Evolutionary conservation across 192 early-diverging fungal genomes (phyloP).

Genomic region (Diversispora epigaea): DNA sequence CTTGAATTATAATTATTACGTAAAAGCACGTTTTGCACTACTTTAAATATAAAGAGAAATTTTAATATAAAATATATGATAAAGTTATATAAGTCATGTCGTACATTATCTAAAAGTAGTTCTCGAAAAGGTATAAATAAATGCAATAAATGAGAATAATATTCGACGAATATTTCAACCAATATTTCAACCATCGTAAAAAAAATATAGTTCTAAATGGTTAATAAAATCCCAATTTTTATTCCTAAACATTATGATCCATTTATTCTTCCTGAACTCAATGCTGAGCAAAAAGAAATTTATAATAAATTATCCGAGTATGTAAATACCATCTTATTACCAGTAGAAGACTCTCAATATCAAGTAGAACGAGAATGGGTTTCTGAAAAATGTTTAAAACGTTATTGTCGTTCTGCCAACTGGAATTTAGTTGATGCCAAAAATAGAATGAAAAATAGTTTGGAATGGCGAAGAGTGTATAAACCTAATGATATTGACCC

Average conservation of each 20-base stretch:
- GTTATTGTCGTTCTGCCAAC: constrained; percentile 72
- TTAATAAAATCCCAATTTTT: background rate
- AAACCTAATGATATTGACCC: constrained; percentile 68
- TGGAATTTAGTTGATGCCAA: constrained; percentile 68
- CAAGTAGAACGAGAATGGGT: constrained; percentile 32
- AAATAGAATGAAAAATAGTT: constrained; percentile 66
- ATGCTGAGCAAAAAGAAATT: constrained; percentile 11
- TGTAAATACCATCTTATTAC: constrained; percentile 17
- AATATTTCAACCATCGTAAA: background rate
- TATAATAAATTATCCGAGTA: constrained; percentile 8
- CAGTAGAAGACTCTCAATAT: background rate
- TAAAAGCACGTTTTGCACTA: too few species aligned
- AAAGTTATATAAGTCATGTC: too few species aligned
- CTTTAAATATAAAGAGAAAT: too few species aligned
- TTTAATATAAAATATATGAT: too few species aligned
- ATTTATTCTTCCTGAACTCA: background rate
- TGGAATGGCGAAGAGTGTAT: constrained; percentile 77
- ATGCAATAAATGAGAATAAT: too few species aligned
- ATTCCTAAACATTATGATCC: background rate
- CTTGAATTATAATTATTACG: too few species aligned
- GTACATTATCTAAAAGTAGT: too few species aligned
- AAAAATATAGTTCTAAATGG: background rate
- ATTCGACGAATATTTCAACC: too few species aligned
- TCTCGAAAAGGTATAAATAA: too few species aligned
- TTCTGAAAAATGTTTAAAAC: constrained; percentile 56